phyloP scores from a whole-genome alignment of 108 stramenopile species.

The Cyclotella baltica region DNA sequence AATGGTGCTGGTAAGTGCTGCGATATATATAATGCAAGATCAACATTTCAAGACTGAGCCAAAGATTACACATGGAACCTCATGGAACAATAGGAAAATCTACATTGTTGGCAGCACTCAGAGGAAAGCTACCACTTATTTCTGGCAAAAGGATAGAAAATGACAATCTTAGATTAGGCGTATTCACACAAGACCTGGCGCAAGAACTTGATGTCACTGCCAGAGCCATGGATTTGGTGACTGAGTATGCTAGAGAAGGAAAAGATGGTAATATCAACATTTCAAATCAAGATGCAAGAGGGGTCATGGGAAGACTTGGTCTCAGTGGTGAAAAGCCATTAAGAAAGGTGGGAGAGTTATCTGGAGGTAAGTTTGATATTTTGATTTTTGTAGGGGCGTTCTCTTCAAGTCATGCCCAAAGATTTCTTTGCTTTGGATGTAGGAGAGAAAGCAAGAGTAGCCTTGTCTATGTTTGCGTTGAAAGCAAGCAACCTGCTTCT shows the following conservation, averaged over 20 bases:
- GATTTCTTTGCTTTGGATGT: background rate
- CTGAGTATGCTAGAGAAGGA: slow-evolving; percentile 72
- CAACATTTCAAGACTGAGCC: background rate
- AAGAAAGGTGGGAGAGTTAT: slow-evolving; percentile 63
- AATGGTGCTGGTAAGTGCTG: slow-evolving; percentile 83
- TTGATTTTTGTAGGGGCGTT: background rate
- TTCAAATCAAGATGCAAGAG: slow-evolving; percentile 77
- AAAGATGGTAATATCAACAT: slow-evolving; percentile 76
- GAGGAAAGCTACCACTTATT: slow-evolving; percentile 78
- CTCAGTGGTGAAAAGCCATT: slow-evolving; percentile 85
- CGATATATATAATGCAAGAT: background rate
- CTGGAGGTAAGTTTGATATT: slow-evolving; percentile 47
- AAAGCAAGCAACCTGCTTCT: slow-evolving; percentile 82
- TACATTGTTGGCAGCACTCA: slow-evolving; percentile 85
- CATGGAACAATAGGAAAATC: slow-evolving; percentile 70
- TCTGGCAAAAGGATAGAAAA: slow-evolving; percentile 77
- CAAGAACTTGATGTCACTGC: slow-evolving; percentile 81
- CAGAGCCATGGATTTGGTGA: slow-evolving; percentile 86
- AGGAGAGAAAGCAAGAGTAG: slow-evolving; percentile 89
- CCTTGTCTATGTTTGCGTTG: slow-evolving; percentile 83
- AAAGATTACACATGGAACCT: no score
- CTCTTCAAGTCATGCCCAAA: background rate
- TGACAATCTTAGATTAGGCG: slow-evolving; percentile 61
- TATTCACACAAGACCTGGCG: slow-evolving; percentile 91
- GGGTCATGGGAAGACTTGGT: slow-evolving; percentile 82